These are phyloP conservation scores for Chrysoporthe puriensis DNA, from an alignment of 2,329 filamentous ascomycete genomes.

Conservation along the genomic window DNA sequence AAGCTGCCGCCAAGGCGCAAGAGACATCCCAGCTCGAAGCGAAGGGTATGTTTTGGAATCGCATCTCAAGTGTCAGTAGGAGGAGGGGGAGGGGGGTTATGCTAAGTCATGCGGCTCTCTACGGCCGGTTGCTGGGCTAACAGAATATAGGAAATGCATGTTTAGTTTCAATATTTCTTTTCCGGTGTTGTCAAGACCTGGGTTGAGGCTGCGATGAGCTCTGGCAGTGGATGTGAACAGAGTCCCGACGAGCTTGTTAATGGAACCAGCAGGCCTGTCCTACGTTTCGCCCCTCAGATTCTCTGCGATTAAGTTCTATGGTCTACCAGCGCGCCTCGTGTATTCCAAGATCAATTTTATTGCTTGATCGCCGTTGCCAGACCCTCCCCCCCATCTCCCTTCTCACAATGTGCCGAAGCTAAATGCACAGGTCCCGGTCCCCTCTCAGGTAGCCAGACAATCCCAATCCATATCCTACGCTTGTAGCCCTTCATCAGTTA, in stretches of 20 bases:
- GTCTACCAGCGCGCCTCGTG: constrained; percentile 1
- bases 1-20: constrained; percentile 21
- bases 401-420: neutral
- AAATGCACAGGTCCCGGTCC: neutral
- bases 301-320: neutral
- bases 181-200: neutral
- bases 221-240: neutral
- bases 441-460: neutral
- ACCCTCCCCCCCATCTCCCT: neutral
- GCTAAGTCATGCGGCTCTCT: neutral
- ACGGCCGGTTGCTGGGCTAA: neutral
- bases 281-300: neutral
- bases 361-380: neutral
- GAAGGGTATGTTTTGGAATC: neutral
- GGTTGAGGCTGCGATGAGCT: neutral
- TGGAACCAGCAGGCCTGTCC: neutral
- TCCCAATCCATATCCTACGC: neutral
- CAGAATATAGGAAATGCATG: neutral
- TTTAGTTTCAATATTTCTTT: neutral
- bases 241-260: neutral
- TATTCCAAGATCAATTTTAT: neutral
- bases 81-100: no score
- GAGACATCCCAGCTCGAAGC: constrained; percentile 11
- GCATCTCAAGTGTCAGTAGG: neutral
- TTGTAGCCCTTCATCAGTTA: constrained; percentile 4